Conservation (phyloP, 164 flowering plant genomes). For the Magnolia changhungtana region DNA sequence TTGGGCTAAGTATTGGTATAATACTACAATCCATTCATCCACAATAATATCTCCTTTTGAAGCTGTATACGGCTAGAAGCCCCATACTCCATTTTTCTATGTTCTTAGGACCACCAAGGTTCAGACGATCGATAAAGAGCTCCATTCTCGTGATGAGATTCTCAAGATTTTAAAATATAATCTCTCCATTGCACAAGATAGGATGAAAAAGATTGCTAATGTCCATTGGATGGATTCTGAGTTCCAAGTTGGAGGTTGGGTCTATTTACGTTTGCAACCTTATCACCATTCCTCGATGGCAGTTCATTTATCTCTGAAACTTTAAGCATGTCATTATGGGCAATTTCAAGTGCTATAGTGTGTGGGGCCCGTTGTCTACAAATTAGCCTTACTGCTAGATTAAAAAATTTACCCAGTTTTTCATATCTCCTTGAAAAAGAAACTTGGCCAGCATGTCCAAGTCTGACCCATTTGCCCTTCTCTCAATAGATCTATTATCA, state of each 20-base stretch:
- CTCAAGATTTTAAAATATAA: not conserved
- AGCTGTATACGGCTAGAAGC: not conserved
- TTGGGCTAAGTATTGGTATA: not conserved
- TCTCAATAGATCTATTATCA: not conserved
- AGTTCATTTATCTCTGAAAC: not conserved
- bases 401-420: not conserved
- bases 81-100: not conserved
- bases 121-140: not conserved
- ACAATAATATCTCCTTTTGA: not conserved
- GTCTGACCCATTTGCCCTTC: not conserved
- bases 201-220: not conserved
- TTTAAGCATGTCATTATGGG: not conserved
- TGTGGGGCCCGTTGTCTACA: not conserved
- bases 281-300: not conserved
- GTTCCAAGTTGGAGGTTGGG: slow-evolving; percentile 1
- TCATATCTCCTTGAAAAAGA: slow-evolving; percentile 6
- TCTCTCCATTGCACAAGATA: not conserved
- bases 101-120: not conserved
- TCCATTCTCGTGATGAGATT: not conserved
- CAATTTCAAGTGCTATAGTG: not conserved
- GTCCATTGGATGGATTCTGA: not conserved
- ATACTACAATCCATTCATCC: not conserved
- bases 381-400: not conserved
- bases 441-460: not conserved
- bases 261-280: not conserved